These are phyloP conservation scores for Lophium mytilinum DNA, from an alignment of 495 filamentous ascomycete species.

Conservation along the genomic window DNA sequence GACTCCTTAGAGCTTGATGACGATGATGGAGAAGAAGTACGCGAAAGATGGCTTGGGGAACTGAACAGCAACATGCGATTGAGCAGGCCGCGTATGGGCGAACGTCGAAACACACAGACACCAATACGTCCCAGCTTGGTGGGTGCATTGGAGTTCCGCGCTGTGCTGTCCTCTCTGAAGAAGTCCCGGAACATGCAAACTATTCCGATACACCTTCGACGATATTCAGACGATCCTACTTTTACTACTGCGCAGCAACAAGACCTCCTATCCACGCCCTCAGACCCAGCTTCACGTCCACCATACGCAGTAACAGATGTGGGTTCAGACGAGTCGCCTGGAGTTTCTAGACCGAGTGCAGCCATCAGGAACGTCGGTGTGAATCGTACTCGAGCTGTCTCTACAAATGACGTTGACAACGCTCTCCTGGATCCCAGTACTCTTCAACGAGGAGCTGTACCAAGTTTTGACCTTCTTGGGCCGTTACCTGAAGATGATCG, in stretches of 20 bases:
- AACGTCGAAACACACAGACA: conserved; percentile 65
- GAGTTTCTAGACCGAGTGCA: conserved; percentile 24
- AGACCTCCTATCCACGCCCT: conserved; percentile 43
- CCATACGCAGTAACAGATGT: conserved; percentile 26
- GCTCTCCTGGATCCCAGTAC: conserved; percentile 23
- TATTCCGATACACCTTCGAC: conserved; percentile 56
- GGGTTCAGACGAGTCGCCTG: conserved; percentile 15
- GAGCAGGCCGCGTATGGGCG: conserved; percentile 53
- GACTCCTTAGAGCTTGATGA: conserved; percentile 42
- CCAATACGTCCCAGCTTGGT: conserved; percentile 89
- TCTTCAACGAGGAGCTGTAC: conserved; percentile 8
- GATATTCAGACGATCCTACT: conserved; percentile 61
- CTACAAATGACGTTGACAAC: conserved; percentile 50
- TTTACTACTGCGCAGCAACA: conserved; percentile 39
- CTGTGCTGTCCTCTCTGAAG: conserved; percentile 74
- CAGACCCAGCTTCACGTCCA: conserved; percentile 37
- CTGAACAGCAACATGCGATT: conserved; percentile 91
- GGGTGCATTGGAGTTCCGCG: conserved; percentile 87
- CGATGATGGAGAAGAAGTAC: conserved; percentile 62
- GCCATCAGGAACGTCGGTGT: conserved; percentile 31
- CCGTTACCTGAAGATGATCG: conserved; percentile 15
- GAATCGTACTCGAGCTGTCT: conserved; percentile 51
- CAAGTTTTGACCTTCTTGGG: conserved; percentile 27
- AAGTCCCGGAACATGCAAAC: conserved; percentile 66
- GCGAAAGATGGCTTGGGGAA: conserved; percentile 66